Evolutionary conservation across 2,329 filamentous ascomycete genomes (phyloP).

Genomic region (Atkinsonella texensis): DNA sequence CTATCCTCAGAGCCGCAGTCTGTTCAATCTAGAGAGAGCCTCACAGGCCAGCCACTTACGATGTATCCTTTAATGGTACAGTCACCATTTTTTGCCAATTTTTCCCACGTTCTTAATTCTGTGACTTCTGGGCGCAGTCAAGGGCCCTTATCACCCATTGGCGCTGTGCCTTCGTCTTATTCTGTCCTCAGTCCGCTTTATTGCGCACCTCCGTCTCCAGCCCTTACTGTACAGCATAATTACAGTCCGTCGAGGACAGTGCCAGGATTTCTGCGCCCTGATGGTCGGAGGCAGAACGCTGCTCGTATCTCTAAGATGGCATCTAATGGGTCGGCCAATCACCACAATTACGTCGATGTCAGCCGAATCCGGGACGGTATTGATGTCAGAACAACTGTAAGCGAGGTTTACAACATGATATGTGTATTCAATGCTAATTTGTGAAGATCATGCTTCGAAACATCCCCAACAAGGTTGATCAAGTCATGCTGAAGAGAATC

Average conservation of each 20-base stretch:
- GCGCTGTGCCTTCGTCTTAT: constrained; percentile 19
- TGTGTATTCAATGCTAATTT: constrained; percentile 6
- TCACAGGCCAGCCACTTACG: constrained; percentile 14
- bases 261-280: constrained; percentile 21
- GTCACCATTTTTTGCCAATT: constrained; percentile 14
- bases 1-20: constrained; percentile 4
- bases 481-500: constrained; percentile 63
- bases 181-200: constrained; percentile 18
- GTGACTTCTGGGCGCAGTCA: constrained; percentile 9
- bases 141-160: constrained; percentile 14
- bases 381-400: constrained; percentile 65
- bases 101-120: constrained; percentile 19
- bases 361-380: constrained; percentile 49
- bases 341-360: constrained; percentile 52
- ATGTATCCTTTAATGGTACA: constrained; percentile 24
- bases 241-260: constrained; percentile 28
- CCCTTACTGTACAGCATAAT: constrained; percentile 23
- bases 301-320: constrained; percentile 32
- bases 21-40: constrained; percentile 8
- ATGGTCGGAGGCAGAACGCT: constrained; percentile 37
- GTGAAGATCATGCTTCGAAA: constrained; percentile 82
- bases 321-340: constrained; percentile 34
- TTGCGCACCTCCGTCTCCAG: constrained; percentile 22
- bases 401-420: constrained; percentile 14
- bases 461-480: constrained; percentile 81